phyloP scores from a whole-genome alignment of 73 alveolate species.

The Effrenium voratum region DNA sequence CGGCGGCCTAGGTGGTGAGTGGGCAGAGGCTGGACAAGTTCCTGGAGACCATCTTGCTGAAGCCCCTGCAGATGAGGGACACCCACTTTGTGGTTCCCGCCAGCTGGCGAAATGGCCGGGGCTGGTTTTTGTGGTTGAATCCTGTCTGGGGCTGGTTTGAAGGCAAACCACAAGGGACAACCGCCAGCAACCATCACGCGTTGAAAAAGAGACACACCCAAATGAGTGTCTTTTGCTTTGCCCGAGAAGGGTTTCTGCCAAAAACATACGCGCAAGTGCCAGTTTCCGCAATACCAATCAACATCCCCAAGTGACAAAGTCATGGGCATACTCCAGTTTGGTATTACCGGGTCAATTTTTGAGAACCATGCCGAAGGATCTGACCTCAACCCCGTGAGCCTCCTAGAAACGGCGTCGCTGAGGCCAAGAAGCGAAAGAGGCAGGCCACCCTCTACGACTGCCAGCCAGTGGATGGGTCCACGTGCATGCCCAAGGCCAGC shows the following conservation, averaged over 20 bases:
- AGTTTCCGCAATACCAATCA: too few relatives aligned
- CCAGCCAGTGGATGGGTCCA: constrained; percentile 42
- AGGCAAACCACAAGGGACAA: too few relatives aligned
- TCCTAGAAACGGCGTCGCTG: not conserved
- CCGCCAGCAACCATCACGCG: too few relatives aligned
- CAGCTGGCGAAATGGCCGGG: not conserved
- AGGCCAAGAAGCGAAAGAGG: constrained; percentile 57
- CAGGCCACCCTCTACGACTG: constrained; percentile 66
- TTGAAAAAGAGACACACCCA: too few relatives aligned
- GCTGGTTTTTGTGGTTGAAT: not conserved
- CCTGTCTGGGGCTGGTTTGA: not conserved
- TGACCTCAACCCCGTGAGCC: not conserved
- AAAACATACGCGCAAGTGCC: too few relatives aligned
- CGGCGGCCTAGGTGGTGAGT: too few relatives aligned
- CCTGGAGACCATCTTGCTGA: constrained; percentile 34
- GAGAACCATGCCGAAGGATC: too few relatives aligned
- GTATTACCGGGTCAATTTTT: too few relatives aligned
- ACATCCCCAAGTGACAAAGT: too few relatives aligned
- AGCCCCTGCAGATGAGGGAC: constrained; percentile 55
- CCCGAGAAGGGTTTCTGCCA: too few relatives aligned
- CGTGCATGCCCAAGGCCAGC: constrained; percentile 33
- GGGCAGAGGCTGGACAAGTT: constrained; percentile 48
- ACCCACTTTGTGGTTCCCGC: constrained; percentile 68
- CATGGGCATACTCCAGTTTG: too few relatives aligned
- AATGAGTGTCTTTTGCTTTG: too few relatives aligned